Conservation (phyloP, 306 rosid genomes). For the Cicer arietinum region DNA sequence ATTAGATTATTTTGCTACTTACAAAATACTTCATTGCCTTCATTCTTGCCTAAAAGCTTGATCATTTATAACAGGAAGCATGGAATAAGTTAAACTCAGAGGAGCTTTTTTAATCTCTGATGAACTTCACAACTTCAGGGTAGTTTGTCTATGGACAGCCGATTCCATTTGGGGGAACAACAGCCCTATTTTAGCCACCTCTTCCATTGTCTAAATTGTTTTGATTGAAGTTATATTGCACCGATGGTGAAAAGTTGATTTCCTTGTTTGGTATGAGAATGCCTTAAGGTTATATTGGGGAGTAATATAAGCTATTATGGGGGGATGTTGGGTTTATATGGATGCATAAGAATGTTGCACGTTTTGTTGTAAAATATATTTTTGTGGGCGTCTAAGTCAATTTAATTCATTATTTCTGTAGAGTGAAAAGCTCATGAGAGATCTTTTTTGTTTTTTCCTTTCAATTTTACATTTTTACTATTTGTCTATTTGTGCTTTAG, state of each 20-base stretch:
- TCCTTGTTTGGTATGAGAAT: slow-evolving; percentile 38
- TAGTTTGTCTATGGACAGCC: slow-evolving; percentile 40
- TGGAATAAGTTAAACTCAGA: slow-evolving; percentile 99
- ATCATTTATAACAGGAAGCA: slow-evolving; percentile 70
- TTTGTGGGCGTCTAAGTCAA: slow-evolving; percentile 45
- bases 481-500: slow-evolving; percentile 40
- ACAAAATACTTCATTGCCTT: slow-evolving; percentile 6
- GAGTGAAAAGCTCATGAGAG: slow-evolving; percentile 47
- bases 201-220: slow-evolving; percentile 32
- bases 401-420: slow-evolving; percentile 48
- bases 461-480: not conserved
- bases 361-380: slow-evolving; percentile 51
- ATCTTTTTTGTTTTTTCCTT: slow-evolving; percentile 1
- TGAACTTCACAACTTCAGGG: slow-evolving; percentile 35
- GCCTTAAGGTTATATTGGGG: slow-evolving; percentile 31
- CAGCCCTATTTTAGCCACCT: slow-evolving; percentile 41
- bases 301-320: slow-evolving; percentile 37
- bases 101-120: slow-evolving; percentile 82
- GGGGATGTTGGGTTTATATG: slow-evolving; percentile 30
- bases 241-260: slow-evolving; percentile 24
- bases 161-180: slow-evolving; percentile 37
- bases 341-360: slow-evolving; percentile 36
- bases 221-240: slow-evolving; percentile 43
- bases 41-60: slow-evolving; percentile 34
- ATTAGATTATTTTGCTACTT: not conserved